Evolutionary conservation across 1,284 basidiomycete species (phyloP), one percentile per base, ranked within the genome.

Genomic region (Hemileccinum hortonii): DNA sequence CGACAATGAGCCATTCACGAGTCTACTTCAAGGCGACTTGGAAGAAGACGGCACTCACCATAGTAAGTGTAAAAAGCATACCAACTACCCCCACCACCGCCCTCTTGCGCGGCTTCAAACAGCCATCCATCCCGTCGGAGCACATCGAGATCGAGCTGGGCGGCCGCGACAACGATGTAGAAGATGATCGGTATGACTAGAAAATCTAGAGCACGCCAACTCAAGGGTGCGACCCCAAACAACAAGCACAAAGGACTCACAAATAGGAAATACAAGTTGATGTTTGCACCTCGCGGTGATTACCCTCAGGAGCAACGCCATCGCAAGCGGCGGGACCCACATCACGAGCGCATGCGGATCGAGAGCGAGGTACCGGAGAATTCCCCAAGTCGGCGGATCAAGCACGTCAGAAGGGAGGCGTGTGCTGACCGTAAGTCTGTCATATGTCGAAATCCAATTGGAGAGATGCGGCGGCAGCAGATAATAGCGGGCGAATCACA

Each of bases 191-290:
- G 92, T 56, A 98, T 93, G 53, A 82, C 64, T 45, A 97, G 74
- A 73, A 98, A 98, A 74, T 92, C 88, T 90, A 54, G 18, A 14
- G 35, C n/a, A 14, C 16, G 3, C 33, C n/a, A 18, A 4, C 16
- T 42, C 30, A 35, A 42, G 49, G 33, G 10, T 8, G 11, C 6
- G 7, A 21, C 22, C 32, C 19, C 3, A 30, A 26, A 15, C 14
- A 6, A 44, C 16, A 43, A 19, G 16, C 9, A 21, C 7, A 16
- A 2, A 22, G 39, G 19, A 80, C 86, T 64, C 55, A 90, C 88
- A 99, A 19, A 85, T 73, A 2, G 96, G 96, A 67, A 98, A 95
- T 60, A 98, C 81, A 49, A 98, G 81, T 61, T 97, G 94, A 69
- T 98, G 92, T 50, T 89, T 82, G 72, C 79, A 92, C 53, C 79